Base-by-base conservation (phyloP, 2,329 filamentous ascomycete genomes). In the Lachnellula suecica region DNA sequence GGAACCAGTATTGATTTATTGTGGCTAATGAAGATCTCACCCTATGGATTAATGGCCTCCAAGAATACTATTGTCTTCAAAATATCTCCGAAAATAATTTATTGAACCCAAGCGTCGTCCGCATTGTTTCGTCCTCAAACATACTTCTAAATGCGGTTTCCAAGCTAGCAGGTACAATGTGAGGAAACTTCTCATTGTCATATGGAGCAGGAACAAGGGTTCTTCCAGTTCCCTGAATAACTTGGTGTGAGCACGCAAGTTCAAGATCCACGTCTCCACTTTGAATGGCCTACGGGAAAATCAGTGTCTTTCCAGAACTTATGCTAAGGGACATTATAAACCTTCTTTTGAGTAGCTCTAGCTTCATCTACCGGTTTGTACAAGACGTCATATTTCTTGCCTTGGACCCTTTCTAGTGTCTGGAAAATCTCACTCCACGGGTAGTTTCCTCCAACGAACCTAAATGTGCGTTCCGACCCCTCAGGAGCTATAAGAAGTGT, bases 351-450 rank as follows among this genome's bases (percentile, higher is more conserved):
- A 4, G 23, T 48, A 44, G 10, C 50, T 25, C 38, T 48, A 4
- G 45, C 50, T 25, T 52, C 44, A 17, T 52, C 44, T 13, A 52
- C 50, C 2, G 50, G 25, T 34, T 44, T 48, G 8, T 44, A 44
- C 4, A n/a, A 44, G 6, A 52, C 22, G 15, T 42, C 19, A 19
- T 42, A 52, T 35, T 43, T 48, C 50, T 20, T 31, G 3, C 25
- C 27, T 31, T 48, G 44, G n/a, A 52, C 25, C 11, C 47, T 51
- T n/a, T 46, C 43, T 8, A 51, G 24, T 4, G 49, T 51, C 11
- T 25, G 17, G 27, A 51, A 51, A 7, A 51, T 51, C 23, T 24
- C 37, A 13, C 22, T 51, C 49, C 49, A 51, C 9, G 43, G 22
- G 22, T 47, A 51, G 25, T 51, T 51, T 20, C 43, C 43, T 22